Base-by-base conservation (phyloP, 352 stramenopile species). In the Phytophthora sansomeana region DNA sequence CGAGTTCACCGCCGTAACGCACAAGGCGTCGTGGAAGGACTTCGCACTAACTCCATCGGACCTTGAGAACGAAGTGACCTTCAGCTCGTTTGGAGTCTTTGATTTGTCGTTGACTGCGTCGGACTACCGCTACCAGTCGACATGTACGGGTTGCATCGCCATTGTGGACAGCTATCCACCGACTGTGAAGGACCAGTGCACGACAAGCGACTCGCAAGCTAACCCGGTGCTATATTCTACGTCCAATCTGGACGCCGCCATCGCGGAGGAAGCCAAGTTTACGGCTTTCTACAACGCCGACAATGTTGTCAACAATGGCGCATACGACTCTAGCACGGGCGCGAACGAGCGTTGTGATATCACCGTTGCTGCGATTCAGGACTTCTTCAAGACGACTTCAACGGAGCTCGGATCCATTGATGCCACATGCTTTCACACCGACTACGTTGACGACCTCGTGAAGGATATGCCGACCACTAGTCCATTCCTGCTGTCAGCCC, bases 1-100 rank as follows among this genome's bases (percentile, higher is more conserved):
- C 1, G 33, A 44, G 2, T 21, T 30, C 0, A 41, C 11, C 9
- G 48, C 35, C 5, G 19, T 39, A 11, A 57, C 44, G 6, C 11
- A 35, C 7, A 67, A 71, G 17, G 8, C 55, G 10, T 32, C 57
- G 3, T 72, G 63, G 63, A 60, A 48, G 10, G 17, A 61, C 10
- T 74, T 56, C 24, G 16, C 35, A 1, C 0, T 58, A 0, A 28
- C 30, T 11, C 59, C 65, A 28, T 8, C 13, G 6, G 65, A 19
- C 10, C 43, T 63, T 7, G 36, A 65, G 21, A 64, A 80, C 38
- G 32, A 66, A 0, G 4, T 78, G 6, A 62, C 35, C 4, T 75
- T 80, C 47, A 60, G 19, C 16, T 44, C 49, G 13, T 75, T 72
- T 26, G 72, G 72, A 3, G 56, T 69, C 9, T 81, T 72, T 39